Conservation (phyloP, 2,329 filamentous ascomycete species). For the Didymella sp. region DNA sequence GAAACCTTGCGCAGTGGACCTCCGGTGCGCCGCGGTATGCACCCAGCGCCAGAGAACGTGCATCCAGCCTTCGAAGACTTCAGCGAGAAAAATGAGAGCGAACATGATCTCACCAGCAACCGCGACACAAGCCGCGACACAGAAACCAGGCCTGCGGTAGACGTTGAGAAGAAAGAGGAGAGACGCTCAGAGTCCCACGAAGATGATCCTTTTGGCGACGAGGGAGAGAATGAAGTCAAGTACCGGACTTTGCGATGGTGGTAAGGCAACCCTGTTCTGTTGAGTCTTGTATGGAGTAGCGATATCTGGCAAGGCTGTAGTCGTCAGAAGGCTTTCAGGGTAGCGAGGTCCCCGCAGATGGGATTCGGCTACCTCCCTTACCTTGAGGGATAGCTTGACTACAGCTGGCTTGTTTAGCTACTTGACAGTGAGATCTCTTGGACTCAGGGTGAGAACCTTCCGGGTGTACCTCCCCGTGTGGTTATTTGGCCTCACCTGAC, state of each 20-base stretch:
- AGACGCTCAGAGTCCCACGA: background rate
- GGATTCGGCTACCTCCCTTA: no score
- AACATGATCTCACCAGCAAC: slow-evolving; percentile 8
- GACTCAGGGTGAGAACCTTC: no score
- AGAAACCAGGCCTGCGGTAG: background rate
- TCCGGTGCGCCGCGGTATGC: slow-evolving; percentile 14
- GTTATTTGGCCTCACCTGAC: no score
- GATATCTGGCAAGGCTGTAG: no score
- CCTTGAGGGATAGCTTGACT: no score
- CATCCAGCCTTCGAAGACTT: slow-evolving; percentile 3
- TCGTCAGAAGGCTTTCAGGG: no score
- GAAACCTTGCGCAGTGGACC: slow-evolving; percentile 10
- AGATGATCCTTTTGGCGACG: slow-evolving; percentile 35
- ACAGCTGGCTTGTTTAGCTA: background rate
- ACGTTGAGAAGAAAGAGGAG: slow-evolving; percentile 2
- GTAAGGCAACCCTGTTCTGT: slow-evolving; percentile 23
- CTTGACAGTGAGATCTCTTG: no score
- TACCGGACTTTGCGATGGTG: slow-evolving; percentile 60
- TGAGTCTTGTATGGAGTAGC: no score
- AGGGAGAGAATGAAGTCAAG: slow-evolving; percentile 52
- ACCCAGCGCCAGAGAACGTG: slow-evolving; percentile 2
- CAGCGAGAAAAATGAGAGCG: slow-evolving; percentile 6
- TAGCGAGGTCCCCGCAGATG: no score
- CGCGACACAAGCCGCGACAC: slow-evolving; percentile 3
- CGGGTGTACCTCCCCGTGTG: no score